Conservation (phyloP, 1,139 yeast species). For the Yamadazyma aaseri region DNA sequence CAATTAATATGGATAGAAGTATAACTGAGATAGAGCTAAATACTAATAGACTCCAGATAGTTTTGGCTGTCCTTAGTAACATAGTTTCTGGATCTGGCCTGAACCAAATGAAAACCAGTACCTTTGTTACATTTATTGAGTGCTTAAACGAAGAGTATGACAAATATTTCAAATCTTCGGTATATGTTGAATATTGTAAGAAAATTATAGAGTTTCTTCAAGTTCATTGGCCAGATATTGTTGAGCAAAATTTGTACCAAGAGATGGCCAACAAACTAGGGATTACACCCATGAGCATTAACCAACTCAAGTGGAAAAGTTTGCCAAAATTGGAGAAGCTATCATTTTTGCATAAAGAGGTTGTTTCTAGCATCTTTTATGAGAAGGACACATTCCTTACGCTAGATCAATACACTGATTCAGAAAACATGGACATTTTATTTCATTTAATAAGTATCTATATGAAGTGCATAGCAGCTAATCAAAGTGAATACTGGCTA, state of each 20-base stretch:
- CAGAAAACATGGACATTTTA: slow-evolving; percentile 23
- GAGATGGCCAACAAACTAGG: slow-evolving; percentile 31
- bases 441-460: slow-evolving; percentile 34
- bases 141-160: slow-evolving; percentile 29
- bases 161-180: slow-evolving; percentile 21
- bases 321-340: slow-evolving; percentile 25
- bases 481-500: slow-evolving; percentile 30
- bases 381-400: slow-evolving; percentile 18
- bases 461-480: slow-evolving; percentile 20
- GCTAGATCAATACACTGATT: slow-evolving; percentile 25
- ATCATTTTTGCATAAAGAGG: slow-evolving; percentile 26
- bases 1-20: slow-evolving; percentile 6
- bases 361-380: slow-evolving; percentile 23
- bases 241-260: slow-evolving; percentile 17
- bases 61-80: slow-evolving; percentile 9
- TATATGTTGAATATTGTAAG: slow-evolving; percentile 32
- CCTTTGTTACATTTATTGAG: slow-evolving; percentile 15
- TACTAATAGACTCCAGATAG: slow-evolving; percentile 10
- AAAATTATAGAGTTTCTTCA: slow-evolving; percentile 26
- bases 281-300: slow-evolving; percentile 25
- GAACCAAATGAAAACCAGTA: slow-evolving; percentile 7
- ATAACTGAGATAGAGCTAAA: slow-evolving; percentile 12
- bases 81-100: slow-evolving; percentile 4
- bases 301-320: slow-evolving; percentile 26
- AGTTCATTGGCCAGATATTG: slow-evolving; percentile 18